Percentiles rank a stretch among this genome's conserved stretches.
These are phyloP conservation scores for Cryptococcus sp. DNA, from an alignment of 1,284 basidiomycete genomes.

Conservation along the genomic window DNA sequence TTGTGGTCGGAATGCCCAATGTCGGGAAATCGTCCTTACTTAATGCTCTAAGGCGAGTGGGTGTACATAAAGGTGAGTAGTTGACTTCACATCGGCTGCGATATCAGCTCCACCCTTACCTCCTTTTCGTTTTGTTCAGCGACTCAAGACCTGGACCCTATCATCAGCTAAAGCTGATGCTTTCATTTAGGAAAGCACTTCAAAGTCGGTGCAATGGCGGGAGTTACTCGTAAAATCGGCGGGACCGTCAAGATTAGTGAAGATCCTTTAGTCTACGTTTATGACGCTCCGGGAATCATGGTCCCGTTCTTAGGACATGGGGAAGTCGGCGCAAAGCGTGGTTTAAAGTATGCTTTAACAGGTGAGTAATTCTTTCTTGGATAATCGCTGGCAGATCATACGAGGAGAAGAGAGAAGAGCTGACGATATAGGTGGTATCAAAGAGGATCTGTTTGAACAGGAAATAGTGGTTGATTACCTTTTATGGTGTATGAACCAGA, in stretches of 20 bases:
- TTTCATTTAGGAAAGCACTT: constrained; percentile 66
- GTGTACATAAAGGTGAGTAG: constrained; percentile 73
- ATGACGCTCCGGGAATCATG: constrained; percentile 96
- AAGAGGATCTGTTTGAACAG: constrained; percentile 83
- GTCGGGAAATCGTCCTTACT: constrained; percentile 94
- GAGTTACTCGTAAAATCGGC: constrained; percentile 76
- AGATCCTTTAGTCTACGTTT: constrained; percentile 82
- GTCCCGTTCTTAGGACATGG: constrained; percentile 89
- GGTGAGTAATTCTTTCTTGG: constrained; percentile 50
- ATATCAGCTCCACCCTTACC: no score
- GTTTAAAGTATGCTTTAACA: constrained; percentile 86
- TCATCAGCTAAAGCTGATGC: no score
- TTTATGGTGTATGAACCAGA: constrained; percentile 76
- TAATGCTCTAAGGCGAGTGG: constrained; percentile 83
- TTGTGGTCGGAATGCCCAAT: constrained; percentile 97
- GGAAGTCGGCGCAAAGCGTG: constrained; percentile 76
- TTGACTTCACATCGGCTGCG: background rate
- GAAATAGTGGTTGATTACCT: constrained; percentile 82
- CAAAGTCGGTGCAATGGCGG: constrained; percentile 81
- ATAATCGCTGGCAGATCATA: no score
- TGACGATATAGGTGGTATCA: constrained; percentile 71
- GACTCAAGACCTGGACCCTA: no score
- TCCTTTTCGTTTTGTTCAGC: no score
- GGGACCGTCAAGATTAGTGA: constrained; percentile 74
- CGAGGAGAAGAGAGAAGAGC: no score